Conservation (phyloP, 2,329 filamentous ascomycete species). For the Parafenestella ontariensis region DNA sequence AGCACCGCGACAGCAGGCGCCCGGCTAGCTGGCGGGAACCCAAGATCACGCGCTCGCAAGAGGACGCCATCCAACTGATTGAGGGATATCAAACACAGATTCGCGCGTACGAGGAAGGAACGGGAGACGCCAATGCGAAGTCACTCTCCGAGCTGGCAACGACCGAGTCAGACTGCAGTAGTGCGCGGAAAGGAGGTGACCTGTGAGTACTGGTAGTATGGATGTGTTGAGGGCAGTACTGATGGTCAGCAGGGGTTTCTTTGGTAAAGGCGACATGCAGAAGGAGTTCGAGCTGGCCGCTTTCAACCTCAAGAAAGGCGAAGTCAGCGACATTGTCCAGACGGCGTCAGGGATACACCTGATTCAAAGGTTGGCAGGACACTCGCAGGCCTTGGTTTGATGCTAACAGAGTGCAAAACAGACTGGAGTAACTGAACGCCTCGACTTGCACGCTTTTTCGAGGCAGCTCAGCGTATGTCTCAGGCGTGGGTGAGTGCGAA, state of each 20-base stretch:
- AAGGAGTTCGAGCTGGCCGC: constrained; percentile 97
- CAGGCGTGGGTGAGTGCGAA: constrained; percentile 3
- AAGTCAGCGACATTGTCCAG: constrained; percentile 87
- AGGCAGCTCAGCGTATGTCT: neutral
- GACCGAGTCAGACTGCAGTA: constrained; percentile 94
- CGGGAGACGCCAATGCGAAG: constrained; percentile 19
- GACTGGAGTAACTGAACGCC: constrained; percentile 25
- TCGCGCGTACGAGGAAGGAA: constrained; percentile 65
- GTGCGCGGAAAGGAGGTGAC: constrained; percentile 91
- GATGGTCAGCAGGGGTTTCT: constrained; percentile 71
- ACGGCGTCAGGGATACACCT: constrained; percentile 94
- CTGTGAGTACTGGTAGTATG: constrained; percentile 62
- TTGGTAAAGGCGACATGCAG: constrained; percentile 95
- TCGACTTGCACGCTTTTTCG: constrained; percentile 1
- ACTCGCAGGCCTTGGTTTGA: neutral
- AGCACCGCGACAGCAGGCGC: constrained; percentile 86
- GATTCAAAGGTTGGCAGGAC: constrained; percentile 78
- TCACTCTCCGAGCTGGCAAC: constrained; percentile 81
- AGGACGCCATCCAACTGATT: constrained; percentile 83
- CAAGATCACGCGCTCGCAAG: constrained; percentile 85
- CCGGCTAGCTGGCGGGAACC: constrained; percentile 93
- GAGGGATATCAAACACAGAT: constrained; percentile 78
- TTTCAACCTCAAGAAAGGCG: constrained; percentile 84
- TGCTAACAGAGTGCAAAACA: constrained; percentile 23
- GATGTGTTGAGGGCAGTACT: neutral